phyloP scores from a whole-genome alignment of 164 flowering plant species.

The Liriodendron chinense region DNA sequence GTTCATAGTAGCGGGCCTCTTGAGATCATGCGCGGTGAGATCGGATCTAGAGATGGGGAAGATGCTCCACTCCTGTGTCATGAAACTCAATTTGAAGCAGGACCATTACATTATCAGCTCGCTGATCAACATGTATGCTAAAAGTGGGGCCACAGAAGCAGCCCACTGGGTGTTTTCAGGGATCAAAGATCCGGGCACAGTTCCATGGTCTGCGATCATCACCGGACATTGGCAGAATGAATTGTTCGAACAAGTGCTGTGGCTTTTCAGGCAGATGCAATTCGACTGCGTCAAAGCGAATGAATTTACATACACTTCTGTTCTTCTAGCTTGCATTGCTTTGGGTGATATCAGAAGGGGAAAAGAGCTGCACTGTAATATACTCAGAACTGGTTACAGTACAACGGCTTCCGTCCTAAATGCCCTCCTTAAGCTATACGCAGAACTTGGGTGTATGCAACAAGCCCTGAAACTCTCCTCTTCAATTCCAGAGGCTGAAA shows the following conservation, averaged over 20 bases:
- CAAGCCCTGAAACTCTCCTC: constrained; percentile 24
- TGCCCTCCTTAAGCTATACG: constrained; percentile 25
- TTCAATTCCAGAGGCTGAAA: constrained; percentile 21
- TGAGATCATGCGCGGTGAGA: constrained; percentile 28
- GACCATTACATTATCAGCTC: constrained; percentile 24
- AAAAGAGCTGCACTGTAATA: constrained; percentile 26
- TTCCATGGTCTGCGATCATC: constrained; percentile 37
- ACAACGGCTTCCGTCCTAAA: constrained; percentile 19
- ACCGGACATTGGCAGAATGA: constrained; percentile 26
- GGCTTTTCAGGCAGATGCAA: constrained; percentile 25
- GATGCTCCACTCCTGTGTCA: constrained; percentile 26
- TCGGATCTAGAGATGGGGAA: constrained; percentile 23
- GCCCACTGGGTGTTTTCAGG: constrained; percentile 26
- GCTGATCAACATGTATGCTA: constrained; percentile 32
- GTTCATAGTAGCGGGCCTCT: constrained; percentile 25
- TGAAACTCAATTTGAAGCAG: constrained; percentile 22
- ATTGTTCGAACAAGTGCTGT: constrained; percentile 16
- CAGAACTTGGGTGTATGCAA: constrained; percentile 17
- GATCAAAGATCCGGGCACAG: constrained; percentile 21
- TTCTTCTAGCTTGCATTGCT: constrained; percentile 27
- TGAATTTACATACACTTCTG: constrained; percentile 30
- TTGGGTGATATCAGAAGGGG: constrained; percentile 19
- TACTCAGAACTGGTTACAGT: constrained; percentile 24
- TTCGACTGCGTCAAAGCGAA: constrained; percentile 19
- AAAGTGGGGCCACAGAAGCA: constrained; percentile 31